phyloP scores from a whole-genome alignment of 1,139 yeast genomes.

The Geotrichum carabidarum region DNA sequence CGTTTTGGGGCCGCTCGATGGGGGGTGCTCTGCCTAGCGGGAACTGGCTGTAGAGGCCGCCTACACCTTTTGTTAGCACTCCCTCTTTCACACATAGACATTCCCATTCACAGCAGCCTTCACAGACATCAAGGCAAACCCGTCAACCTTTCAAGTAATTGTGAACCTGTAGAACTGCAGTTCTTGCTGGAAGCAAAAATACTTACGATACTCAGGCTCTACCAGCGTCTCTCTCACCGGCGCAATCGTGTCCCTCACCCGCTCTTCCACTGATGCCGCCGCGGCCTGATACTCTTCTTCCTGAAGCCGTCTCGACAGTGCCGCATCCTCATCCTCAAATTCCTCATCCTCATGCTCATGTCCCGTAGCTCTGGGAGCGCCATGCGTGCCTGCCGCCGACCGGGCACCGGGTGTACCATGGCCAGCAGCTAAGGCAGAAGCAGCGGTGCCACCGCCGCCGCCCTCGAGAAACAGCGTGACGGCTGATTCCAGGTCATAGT shows the following conservation, averaged over 20 bases:
- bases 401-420: slow-evolving; percentile 5
- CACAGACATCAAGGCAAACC: too few relatives aligned
- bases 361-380: slow-evolving; percentile 13
- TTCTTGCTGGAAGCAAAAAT: too few relatives aligned
- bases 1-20: neutral
- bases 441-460: slow-evolving; percentile 40
- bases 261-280: slow-evolving; percentile 37
- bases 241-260: slow-evolving; percentile 70
- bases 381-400: neutral
- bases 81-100: too few relatives aligned
- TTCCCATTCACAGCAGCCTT: too few relatives aligned
- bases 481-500: slow-evolving; percentile 75
- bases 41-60: neutral
- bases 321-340: slow-evolving; percentile 47
- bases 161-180: too few relatives aligned
- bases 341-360: neutral
- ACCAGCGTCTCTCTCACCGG: slow-evolving; percentile 78
- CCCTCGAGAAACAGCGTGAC: slow-evolving; percentile 77
- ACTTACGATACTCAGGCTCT: slow-evolving; percentile 35
- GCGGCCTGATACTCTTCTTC: slow-evolving; percentile 44
- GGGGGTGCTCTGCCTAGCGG: neutral
- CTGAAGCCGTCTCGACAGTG: slow-evolving; percentile 59
- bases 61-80: too few relatives aligned
- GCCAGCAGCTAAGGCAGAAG: slow-evolving; percentile 29
- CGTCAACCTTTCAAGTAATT: too few relatives aligned